phyloP scores from a whole-genome alignment of 441 rosid species.

The Macaranga tanarius region DNA sequence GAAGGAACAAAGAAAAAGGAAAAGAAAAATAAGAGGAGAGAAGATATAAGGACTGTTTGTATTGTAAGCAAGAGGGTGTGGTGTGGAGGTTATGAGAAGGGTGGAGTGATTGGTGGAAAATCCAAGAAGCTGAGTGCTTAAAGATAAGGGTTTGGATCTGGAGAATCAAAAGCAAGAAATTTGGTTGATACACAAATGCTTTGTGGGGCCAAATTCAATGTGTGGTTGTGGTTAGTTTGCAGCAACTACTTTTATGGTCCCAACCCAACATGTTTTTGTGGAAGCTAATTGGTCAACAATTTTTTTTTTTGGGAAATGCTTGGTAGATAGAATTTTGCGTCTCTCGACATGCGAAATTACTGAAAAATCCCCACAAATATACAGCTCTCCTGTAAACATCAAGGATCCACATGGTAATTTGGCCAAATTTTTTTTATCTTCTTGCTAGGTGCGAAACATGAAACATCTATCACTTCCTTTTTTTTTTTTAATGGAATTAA shows the following conservation, averaged over 20 bases:
- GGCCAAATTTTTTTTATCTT: too few species aligned
- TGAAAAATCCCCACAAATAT: too few species aligned
- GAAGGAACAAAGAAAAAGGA: neutral
- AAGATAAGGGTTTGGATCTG: constrained; percentile 45
- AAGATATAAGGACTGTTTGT: too few species aligned
- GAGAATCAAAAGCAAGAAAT: constrained; percentile 35
- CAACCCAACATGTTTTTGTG: neutral
- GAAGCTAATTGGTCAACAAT: neutral
- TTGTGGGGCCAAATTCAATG: constrained; percentile 27
- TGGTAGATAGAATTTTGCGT: too few species aligned
- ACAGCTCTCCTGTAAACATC: too few species aligned
- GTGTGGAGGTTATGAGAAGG: neutral
- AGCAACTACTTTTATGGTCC: neutral
- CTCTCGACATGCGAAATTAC: too few species aligned
- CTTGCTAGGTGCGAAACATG: too few species aligned
- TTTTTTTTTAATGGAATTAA: too few species aligned
- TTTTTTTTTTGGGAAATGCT: too few species aligned
- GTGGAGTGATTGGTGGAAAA: constrained; percentile 32
- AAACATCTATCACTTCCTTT: too few species aligned
- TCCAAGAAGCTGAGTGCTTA: neutral
- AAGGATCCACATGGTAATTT: too few species aligned
- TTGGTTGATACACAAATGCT: constrained; percentile 37
- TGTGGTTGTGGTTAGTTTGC: constrained; percentile 21
- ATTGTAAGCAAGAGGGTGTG: neutral
- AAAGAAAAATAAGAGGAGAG: neutral